phyloP scores from a whole-genome alignment of 2,329 filamentous ascomycete genomes.

The Colletotrichum melonis region DNA sequence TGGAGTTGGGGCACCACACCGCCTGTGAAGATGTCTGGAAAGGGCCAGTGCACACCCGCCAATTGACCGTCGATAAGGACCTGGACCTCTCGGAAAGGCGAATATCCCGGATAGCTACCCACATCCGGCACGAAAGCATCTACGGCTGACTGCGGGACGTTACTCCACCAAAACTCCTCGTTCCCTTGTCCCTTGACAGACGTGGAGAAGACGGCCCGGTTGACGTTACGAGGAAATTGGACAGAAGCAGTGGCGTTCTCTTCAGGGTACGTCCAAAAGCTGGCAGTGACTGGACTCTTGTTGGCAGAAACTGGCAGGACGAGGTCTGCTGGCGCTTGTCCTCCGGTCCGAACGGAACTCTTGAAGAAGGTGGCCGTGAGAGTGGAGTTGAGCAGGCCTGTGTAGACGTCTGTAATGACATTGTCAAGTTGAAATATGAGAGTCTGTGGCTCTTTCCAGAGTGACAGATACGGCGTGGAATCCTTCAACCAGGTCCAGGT shows the following conservation, averaged over 20 bases:
- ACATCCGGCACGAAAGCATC: conserved; percentile 67
- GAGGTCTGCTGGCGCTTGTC: conserved; percentile 65
- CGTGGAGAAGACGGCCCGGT: conserved; percentile 78
- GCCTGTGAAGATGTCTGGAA: conserved; percentile 84
- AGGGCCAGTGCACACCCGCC: conserved; percentile 84
- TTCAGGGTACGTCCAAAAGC: conserved; percentile 74
- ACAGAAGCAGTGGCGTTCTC: conserved; percentile 70
- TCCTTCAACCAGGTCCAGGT: conserved; percentile 83
- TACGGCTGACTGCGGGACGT: conserved; percentile 73
- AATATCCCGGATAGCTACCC: conserved; percentile 72
- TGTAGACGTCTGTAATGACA: conserved; percentile 76
- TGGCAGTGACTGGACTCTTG: conserved; percentile 63
- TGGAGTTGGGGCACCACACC: conserved; percentile 82
- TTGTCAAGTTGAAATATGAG: conserved; percentile 86
- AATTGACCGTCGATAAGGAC: conserved; percentile 78
- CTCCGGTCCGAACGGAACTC: conserved; percentile 50
- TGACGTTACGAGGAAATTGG: conserved; percentile 72
- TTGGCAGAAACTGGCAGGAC: conserved; percentile 75
- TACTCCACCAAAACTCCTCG: conserved; percentile 90
- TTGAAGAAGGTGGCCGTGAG: conserved; percentile 79
- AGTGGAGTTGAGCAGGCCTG: conserved; percentile 78
- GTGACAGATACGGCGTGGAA: conserved; percentile 75
- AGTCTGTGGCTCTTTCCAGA: conserved; percentile 77
- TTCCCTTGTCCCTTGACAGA: conserved; percentile 79
- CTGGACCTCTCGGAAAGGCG: conserved; percentile 84